phyloP scores from a whole-genome alignment of 2,329 filamentous ascomycete genomes.

The Uncinocarpus reesii region DNA sequence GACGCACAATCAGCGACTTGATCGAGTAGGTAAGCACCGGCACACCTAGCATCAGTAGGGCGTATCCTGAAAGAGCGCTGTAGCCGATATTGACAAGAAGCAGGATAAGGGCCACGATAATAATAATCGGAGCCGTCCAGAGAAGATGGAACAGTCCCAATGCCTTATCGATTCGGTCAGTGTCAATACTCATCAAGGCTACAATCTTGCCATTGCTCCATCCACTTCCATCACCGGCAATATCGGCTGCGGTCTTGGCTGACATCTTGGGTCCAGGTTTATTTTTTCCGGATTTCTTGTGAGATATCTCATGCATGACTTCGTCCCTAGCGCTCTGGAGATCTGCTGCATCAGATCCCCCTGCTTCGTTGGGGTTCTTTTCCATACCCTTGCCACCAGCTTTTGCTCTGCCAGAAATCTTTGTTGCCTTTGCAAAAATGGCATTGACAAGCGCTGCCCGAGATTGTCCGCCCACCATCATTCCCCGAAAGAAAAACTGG shows the following conservation, averaged over 20 bases:
- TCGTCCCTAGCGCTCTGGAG: conserved; percentile 36
- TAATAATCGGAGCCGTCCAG: conserved; percentile 75
- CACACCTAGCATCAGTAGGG: conserved; percentile 64
- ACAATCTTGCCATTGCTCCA: conserved; percentile 90
- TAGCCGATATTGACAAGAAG: conserved; percentile 81
- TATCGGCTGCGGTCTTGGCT: conserved; percentile 36
- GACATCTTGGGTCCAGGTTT: conserved; percentile 30
- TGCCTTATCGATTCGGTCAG: conserved; percentile 82
- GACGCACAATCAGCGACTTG: conserved; percentile 61
- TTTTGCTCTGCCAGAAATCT: conserved; percentile 74
- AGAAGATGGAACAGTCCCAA: conserved; percentile 81
- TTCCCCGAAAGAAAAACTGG: conserved; percentile 86
- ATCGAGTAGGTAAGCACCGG: conserved; percentile 70
- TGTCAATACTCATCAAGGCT: conserved; percentile 91
- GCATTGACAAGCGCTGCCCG: conserved; percentile 72
- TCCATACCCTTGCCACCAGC: conserved; percentile 56
- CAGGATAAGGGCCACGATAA: conserved; percentile 67
- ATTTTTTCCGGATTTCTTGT: conserved; percentile 28
- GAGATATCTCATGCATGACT: conserved; percentile 26
- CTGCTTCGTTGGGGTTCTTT: conserved; percentile 41
- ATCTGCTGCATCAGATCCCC: conserved; percentile 40
- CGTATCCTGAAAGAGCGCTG: conserved; percentile 81
- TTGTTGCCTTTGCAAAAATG: conserved; percentile 89
- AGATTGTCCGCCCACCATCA: conserved; percentile 78
- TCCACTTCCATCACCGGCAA: conserved; percentile 61